A percentile compares a stretch with the other conserved stretches of the same genome.
Evolutionary conservation across 306 rosid species (phyloP).

Genomic region (Cicer chorassanicum): DNA sequence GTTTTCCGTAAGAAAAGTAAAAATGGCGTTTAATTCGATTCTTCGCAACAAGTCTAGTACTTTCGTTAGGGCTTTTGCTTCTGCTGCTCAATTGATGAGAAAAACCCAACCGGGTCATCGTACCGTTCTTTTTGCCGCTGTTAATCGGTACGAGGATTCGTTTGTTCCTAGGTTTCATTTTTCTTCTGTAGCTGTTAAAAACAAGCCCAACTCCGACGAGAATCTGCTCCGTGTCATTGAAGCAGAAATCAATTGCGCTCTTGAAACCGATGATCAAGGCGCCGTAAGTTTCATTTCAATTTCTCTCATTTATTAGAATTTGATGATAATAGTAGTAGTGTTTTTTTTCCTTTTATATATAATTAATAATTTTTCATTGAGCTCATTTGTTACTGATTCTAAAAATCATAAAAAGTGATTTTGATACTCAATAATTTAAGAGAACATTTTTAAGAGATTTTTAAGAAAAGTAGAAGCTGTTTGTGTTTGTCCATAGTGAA

Average conservation of each 20-base stretch:
- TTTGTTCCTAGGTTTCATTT: slow-evolving; percentile 48
- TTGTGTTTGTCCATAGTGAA: too few relatives aligned
- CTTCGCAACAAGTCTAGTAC: slow-evolving; percentile 69
- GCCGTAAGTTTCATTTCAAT: slow-evolving; percentile 51
- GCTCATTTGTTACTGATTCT: too few relatives aligned
- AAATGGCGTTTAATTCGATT: slow-evolving; percentile 74
- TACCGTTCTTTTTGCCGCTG: slow-evolving; percentile 44
- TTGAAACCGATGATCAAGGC: slow-evolving; percentile 61
- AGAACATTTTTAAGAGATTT: too few relatives aligned
- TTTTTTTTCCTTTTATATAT: background rate
- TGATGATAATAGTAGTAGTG: background rate
- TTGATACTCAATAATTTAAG: too few relatives aligned
- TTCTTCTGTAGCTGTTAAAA: slow-evolving; percentile 58
- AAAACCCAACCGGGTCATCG: slow-evolving; percentile 51
- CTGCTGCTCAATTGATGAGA: slow-evolving; percentile 48
- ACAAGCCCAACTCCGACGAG: slow-evolving; percentile 57
- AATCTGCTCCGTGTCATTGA: slow-evolving; percentile 65
- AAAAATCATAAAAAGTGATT: too few relatives aligned
- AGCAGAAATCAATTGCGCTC: slow-evolving; percentile 68
- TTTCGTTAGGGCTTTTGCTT: slow-evolving; percentile 58
- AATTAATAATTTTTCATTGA: too few relatives aligned
- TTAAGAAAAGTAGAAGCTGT: too few relatives aligned
- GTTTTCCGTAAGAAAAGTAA: background rate
- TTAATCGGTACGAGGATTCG: slow-evolving; percentile 39
- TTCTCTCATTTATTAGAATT: background rate